These are phyloP conservation scores for Aspergillus sp. DNA, from an alignment of 2,329 filamentous ascomycete genomes.

Conservation along the genomic window DNA sequence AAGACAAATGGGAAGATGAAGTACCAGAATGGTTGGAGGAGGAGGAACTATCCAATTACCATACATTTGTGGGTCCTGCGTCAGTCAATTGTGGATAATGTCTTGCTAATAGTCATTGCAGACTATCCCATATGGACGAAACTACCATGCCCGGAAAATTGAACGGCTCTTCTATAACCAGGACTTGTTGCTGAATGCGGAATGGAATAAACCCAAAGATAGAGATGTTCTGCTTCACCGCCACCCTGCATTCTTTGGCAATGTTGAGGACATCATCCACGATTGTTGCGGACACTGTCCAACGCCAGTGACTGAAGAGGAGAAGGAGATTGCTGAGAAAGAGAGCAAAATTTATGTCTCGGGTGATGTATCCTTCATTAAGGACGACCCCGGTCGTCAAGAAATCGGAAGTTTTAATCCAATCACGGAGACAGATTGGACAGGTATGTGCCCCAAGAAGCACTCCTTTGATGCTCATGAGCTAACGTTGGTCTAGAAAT, in stretches of 20 bases:
- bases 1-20: conserved; percentile 73
- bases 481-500: conserved; percentile 55
- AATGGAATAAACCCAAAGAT: conserved; percentile 78
- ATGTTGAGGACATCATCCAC: conserved; percentile 67
- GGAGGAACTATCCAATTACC: conserved; percentile 74
- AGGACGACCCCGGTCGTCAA: conserved; percentile 79
- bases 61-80: conserved; percentile 63
- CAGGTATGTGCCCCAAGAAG: conserved; percentile 32
- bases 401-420: conserved; percentile 73
- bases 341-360: conserved; percentile 75
- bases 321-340: conserved; percentile 66
- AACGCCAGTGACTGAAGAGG: conserved; percentile 64
- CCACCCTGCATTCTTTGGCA: conserved; percentile 82
- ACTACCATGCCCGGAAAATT: conserved; percentile 53
- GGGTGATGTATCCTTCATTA: conserved; percentile 69
- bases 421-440: conserved; percentile 79
- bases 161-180: conserved; percentile 80
- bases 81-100: too few relatives aligned
- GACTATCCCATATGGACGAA: conserved; percentile 38
- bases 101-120: conserved; percentile 35
- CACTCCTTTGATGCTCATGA: not conserved
- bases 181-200: conserved; percentile 77
- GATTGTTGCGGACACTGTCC: conserved; percentile 85
- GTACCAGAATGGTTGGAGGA: conserved; percentile 78
- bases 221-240: conserved; percentile 76